Base-by-base conservation (phyloP, 2,329 filamentous ascomycete species). In the Colletotrichum caudatum region DNA sequence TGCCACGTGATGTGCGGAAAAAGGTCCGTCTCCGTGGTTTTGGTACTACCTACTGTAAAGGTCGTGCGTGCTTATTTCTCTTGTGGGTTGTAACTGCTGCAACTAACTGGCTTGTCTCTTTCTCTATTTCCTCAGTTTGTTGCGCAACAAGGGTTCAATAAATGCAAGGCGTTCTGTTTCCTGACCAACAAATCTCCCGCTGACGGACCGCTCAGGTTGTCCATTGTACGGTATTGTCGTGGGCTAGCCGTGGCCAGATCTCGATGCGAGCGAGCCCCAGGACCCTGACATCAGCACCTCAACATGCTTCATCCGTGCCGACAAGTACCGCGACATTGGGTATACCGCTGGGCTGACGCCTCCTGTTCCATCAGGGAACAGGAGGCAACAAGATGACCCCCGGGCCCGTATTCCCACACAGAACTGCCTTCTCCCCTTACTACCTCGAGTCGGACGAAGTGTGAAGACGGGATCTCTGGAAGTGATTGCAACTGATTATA, bases 241-340 rank as follows among this genome's bases (percentile, higher is more conserved):
- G 69, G 59, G 39, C 69, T 69, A 65, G 65, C 33, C 59, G 59
- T 60, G 59, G 51, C 29, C 59, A 71, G 65, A 71, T 69, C 69
- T 71, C 69, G 65, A 69, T 71, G 69, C 53, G 69, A 69, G 48
- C 59, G 12, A 63, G 65, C 54, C 65, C 65, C 69, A 71, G 69
- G 69, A 71, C 69, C 69, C 69, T 71, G 69, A 64, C 69, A 71
- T 69, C 65, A 69, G 69, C 65, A 64, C 63, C 59, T 56, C 59
- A 53, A 44, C 37, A 60, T 59, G 59, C 65, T 35, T 26, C 33
- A 69, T 48, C 65, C 65, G 63, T 71, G 65, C 69, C 23, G 29
- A 59, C 39, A 71, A 69, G 69, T 71, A 69, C 69, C 46, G 44
- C 14, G 65, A 71, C 69, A 54, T 71, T 11, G 29, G 5, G n/a